Conservation (phyloP, 768 basidiomycete genomes). For the Psilocybe azurescens region DNA sequence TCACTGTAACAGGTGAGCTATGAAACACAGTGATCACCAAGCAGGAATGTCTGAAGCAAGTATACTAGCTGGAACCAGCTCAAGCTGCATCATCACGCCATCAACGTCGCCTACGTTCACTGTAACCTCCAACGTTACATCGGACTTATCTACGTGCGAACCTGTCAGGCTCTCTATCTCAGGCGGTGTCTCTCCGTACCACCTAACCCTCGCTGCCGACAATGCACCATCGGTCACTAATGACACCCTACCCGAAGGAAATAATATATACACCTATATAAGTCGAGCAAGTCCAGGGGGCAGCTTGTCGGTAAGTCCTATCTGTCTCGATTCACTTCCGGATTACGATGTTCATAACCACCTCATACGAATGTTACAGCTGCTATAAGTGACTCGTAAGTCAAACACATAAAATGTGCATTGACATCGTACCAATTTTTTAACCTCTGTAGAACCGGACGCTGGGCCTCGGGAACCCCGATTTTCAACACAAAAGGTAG, state of each 20-base stretch:
- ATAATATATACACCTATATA: slow-evolving; percentile 44
- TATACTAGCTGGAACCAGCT: slow-evolving; percentile 31
- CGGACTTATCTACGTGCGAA: slow-evolving; percentile 44
- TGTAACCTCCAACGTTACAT: slow-evolving; percentile 33
- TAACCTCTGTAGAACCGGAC: slow-evolving; percentile 35
- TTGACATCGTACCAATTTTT: not conserved
- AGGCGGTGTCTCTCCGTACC: slow-evolving; percentile 49
- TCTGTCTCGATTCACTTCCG: not conserved
- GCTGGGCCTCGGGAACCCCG: slow-evolving; percentile 35
- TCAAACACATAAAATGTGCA: not conserved
- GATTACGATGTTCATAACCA: not conserved
- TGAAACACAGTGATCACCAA: no score
- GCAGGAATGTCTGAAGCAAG: not conserved
- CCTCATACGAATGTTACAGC: slow-evolving; percentile 26
- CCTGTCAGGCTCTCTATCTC: slow-evolving; percentile 47
- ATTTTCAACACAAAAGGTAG: slow-evolving; percentile 30
- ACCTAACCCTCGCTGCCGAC: slow-evolving; percentile 39
- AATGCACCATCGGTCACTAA: slow-evolving; percentile 43
- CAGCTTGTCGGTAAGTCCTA: slow-evolving; percentile 43
- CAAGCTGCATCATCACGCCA: slow-evolving; percentile 32
- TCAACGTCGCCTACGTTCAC: slow-evolving; percentile 33
- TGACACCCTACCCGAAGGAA: slow-evolving; percentile 37
- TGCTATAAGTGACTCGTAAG: slow-evolving; percentile 46
- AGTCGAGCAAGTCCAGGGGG: slow-evolving; percentile 40
- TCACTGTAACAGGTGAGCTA: slow-evolving; percentile 38